Evolutionary conservation across 306 rosid species (phyloP), one percentile per base, ranked within the genome.

Genomic region (Pterocarpus santalinus): DNA sequence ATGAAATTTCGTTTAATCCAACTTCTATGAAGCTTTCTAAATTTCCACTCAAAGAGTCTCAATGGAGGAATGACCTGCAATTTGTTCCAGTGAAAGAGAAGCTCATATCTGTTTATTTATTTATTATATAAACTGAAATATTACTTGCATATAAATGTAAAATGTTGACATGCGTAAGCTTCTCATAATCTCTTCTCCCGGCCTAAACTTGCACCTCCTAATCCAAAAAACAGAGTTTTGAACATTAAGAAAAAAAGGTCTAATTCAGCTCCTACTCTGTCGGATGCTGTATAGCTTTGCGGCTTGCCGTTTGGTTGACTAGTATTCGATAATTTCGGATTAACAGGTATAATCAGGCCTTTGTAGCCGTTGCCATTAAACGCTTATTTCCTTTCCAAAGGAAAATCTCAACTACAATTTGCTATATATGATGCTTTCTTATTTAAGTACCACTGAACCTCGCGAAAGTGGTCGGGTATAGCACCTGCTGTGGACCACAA

Each of bases 361-460:
- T 57, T 75, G 71, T 16, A 13, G 55, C 12, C 46, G 68, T 32
- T 75, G 15, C 28, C n/a, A 65, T n/a, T 62, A 51, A 36, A 32
- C 52, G 73, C 61, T 80, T 73, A 15, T 80, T 73, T 73, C 62
- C 70, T 66, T 65, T 36, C 44, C 56, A 11, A 34, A 38, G 34
- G 56, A 44, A 44, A 34, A 8, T 56, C 57, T 28, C 56, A 34
- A 17, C 61, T 70, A 60, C 53, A 58, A 36, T 60, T 16, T 46
- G 41, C 16, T 30, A 7, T 55, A 22, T 8, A 22, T 28, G 44
- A 77, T 35, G 35, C 56, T 32, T 32, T 57, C 70, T 12, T 46
- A 33, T 79, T 57, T 32, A 47, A 57, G 33, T 65, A n/a, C 33
- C 32, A 7, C 8, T 0, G 7, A 43, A 43, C 11, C 47, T 1